Base-by-base conservation (phyloP, 805 yeast species). In the Candida peoriensis region DNA sequence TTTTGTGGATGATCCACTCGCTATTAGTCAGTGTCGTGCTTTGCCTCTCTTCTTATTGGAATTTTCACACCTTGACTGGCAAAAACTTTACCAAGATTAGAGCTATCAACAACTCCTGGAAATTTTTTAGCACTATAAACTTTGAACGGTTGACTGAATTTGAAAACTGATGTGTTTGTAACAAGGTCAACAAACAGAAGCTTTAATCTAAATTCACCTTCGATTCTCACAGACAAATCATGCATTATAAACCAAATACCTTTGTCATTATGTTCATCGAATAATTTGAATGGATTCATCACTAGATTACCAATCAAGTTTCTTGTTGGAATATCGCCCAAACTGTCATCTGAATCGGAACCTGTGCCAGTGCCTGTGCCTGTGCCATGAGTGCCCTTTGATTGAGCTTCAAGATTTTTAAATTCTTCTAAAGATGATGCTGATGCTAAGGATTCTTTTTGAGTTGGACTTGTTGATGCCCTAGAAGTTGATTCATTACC, bases 221-320 rank as follows among this genome's bases (percentile, higher is more conserved):
- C 71, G 10, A 62, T 61, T 18, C 71, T 54, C 6, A 66, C 63
- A 6, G 68, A 61, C 16, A 66, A 46, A 37, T 65, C 71, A 24
- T 63, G 66, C 30, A 64, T 41, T 6, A 65, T 58, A 39, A 66
- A 66, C 71, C 71, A 66, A 15, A 66, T 58, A 2, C 70, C 69
- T 15, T 50, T 45, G 5, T 50, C 44, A 20, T 58, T 55, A 1
- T 53, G 42, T 10, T 61, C 60, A 38, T 64, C 68, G 28, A 54
- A 50, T 9, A 66, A 48, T 41, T 60, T 63, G 45, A 54, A 57
- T 4, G 66, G 66, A 31, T 64, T 60, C 4, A 65, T 52, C 1
- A 61, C 69, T 10, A 60, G 50, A 20, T 57, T 53, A 6, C 71
- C 71, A 36, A 65, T 64, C 34, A 65, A 46, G 33, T 64, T 66